Percentiles rank a stretch among this genome's conserved stretches.
Conservation (phyloP, 2,329 filamentous ascomycete genomes). For the Pseudocercospora vitis region DNA sequence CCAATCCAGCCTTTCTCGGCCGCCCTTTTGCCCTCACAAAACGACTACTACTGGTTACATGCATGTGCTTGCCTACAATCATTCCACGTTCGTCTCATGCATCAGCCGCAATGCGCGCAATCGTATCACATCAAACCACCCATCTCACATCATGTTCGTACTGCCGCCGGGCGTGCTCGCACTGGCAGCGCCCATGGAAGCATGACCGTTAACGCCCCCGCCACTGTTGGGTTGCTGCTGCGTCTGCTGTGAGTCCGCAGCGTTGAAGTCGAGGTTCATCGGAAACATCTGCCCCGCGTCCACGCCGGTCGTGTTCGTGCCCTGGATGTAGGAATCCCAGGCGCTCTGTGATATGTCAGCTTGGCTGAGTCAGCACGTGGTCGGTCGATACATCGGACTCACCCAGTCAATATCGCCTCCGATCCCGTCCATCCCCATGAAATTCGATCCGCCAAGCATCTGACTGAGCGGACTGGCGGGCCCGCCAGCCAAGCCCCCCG, state of each 20-base stretch:
- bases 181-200: constrained; percentile 7
- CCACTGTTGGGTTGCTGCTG: constrained; percentile 26
- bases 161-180: constrained; percentile 13
- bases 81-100: background rate
- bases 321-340: constrained; percentile 69
- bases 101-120: too few relatives aligned
- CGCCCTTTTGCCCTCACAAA: too few relatives aligned
- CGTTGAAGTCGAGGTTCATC: constrained; percentile 40
- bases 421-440: constrained; percentile 56
- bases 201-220: constrained; percentile 6
- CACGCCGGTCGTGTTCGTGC: constrained; percentile 44
- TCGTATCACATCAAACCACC: too few relatives aligned
- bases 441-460: constrained; percentile 42
- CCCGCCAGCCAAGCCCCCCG: constrained; percentile 32
- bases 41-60: constrained; percentile 1
- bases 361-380: constrained; percentile 7
- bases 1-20: too few relatives aligned
- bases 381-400: constrained; percentile 35
- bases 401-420: constrained; percentile 55
- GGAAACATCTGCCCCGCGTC: constrained; percentile 48
- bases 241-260: constrained; percentile 32
- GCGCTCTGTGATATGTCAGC: constrained; percentile 52
- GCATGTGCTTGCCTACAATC: background rate
- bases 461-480: constrained; percentile 39
- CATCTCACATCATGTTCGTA: constrained; percentile 17